Percentiles rank a stretch among this genome's conserved stretches.
These are phyloP conservation scores for Trametes cubensis DNA, from an alignment of 768 basidiomycete species.

Conservation along the genomic window DNA sequence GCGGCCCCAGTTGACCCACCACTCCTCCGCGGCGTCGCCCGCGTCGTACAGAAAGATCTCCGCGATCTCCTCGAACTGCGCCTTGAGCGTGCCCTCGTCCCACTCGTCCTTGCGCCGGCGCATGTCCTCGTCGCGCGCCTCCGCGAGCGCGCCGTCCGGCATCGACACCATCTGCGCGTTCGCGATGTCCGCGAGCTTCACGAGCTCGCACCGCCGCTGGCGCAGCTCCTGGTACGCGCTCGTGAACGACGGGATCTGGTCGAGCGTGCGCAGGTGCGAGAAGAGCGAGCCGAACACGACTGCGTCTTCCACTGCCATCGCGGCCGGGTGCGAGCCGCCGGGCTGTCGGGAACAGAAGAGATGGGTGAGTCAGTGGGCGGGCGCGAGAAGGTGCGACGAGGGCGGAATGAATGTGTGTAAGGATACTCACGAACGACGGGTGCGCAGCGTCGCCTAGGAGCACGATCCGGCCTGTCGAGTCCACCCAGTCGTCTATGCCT, in stretches of 20 bases:
- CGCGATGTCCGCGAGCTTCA: conserved; percentile 47
- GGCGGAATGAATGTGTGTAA: background rate
- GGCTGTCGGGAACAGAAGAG: conserved; percentile 42
- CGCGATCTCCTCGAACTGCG: conserved; percentile 56
- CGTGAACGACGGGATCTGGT: conserved; percentile 54
- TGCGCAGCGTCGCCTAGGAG: conserved; percentile 67
- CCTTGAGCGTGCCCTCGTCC: conserved; percentile 48
- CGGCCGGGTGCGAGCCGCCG: conserved; percentile 53
- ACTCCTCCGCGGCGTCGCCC: conserved; percentile 60
- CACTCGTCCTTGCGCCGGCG: conserved; percentile 44
- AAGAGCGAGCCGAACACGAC: conserved; percentile 63
- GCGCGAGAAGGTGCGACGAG: background rate
- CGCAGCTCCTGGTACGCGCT: conserved; percentile 62
- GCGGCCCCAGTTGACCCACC: conserved; percentile 64
- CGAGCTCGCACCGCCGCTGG: conserved; percentile 50
- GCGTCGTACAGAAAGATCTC: conserved; percentile 55
- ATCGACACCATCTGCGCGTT: conserved; percentile 50
- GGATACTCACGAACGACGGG: conserved; percentile 49
- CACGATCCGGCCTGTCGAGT: conserved; percentile 49
- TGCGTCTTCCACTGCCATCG: conserved; percentile 63
- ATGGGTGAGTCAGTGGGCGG: conserved; percentile 4
- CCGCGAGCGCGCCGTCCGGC: conserved; percentile 46
- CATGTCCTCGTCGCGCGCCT: conserved; percentile 46
- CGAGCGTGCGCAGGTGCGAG: conserved; percentile 47
- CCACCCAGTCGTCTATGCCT: conserved; percentile 51